A percentile compares a stretch with the other conserved stretches of the same genome.
Evolutionary conservation across 257 asterid species (phyloP).

Genomic region (Jasminum sambac): DNA sequence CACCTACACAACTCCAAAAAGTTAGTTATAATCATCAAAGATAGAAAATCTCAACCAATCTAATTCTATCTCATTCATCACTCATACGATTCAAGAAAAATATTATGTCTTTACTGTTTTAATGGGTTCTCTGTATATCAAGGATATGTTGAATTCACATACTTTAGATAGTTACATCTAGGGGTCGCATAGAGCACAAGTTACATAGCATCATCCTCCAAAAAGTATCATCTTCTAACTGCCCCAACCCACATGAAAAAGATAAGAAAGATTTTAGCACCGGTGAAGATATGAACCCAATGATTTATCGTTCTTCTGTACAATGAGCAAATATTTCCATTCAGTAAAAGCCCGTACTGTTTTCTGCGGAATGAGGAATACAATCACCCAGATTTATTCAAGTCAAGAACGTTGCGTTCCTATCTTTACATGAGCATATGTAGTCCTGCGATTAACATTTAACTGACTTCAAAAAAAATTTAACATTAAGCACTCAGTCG

Average conservation of each 20-base stretch:
- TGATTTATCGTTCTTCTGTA: background rate
- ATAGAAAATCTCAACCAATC: background rate
- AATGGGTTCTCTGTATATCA: background rate
- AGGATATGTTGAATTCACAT: background rate
- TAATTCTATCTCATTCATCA: background rate
- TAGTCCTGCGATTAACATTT: background rate
- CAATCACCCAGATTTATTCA: background rate
- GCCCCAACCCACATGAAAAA: background rate
- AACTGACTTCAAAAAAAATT: too few species aligned
- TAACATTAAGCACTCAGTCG: too few species aligned
- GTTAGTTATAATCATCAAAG: background rate
- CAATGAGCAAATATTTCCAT: background rate
- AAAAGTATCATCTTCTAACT: background rate
- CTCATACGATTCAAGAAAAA: background rate
- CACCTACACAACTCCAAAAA: background rate
- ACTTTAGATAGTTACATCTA: background rate
- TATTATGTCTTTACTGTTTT: background rate
- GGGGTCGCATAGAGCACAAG: background rate
- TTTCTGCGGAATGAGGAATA: background rate
- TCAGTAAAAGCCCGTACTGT: background rate
- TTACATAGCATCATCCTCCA: background rate
- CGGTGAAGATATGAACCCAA: background rate
- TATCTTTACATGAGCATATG: background rate
- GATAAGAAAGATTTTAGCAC: background rate
- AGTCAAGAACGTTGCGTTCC: background rate